A percentile compares a stretch with the other conserved stretches of the same genome.
Evolutionary conservation across 2,329 filamentous ascomycete species (phyloP).

Genomic region (Ceratocystis variospora): DNA sequence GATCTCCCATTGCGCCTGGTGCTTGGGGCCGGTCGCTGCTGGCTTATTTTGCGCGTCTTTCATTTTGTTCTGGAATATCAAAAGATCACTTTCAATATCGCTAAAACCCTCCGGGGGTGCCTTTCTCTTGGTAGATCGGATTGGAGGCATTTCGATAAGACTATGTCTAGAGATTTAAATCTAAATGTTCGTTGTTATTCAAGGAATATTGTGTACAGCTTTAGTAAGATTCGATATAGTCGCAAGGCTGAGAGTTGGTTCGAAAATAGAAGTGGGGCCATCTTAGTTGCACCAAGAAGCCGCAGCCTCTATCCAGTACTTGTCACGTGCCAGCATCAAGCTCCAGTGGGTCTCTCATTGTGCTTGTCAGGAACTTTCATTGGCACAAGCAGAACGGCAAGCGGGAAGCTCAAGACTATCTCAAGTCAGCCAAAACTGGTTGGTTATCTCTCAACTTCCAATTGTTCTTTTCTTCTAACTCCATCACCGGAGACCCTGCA

Average conservation of each 20-base stretch:
- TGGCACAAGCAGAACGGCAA: neutral
- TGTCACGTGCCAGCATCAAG: neutral
- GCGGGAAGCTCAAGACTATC: neutral
- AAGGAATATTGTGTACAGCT: neutral
- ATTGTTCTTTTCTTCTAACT: conserved; percentile 20
- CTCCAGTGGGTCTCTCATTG: neutral
- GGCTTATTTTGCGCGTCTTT: conserved; percentile 88
- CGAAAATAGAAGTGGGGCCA: conserved; percentile 13
- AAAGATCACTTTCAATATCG: conserved; percentile 74
- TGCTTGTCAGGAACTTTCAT: neutral
- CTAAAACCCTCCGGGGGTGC: conserved; percentile 74
- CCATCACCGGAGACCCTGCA: neutral
- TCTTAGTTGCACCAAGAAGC: neutral
- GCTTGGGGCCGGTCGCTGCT: conserved; percentile 62
- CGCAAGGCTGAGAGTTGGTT: conserved; percentile 15
- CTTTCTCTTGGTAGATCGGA: conserved; percentile 65
- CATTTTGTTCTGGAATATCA: conserved; percentile 83
- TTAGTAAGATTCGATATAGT: neutral
- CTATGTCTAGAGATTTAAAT: neutral
- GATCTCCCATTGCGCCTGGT: conserved; percentile 91
- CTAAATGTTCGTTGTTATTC: neutral
- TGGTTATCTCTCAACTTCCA: too few species aligned
- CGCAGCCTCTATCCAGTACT: neutral
- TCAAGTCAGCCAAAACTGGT: neutral
- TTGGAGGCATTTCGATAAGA: conserved; percentile 51